Evolutionary conservation across 2,329 filamentous ascomycete genomes (phyloP), one percentile per base, ranked within the genome.

Genomic region (Apiospora malaysiana): DNA sequence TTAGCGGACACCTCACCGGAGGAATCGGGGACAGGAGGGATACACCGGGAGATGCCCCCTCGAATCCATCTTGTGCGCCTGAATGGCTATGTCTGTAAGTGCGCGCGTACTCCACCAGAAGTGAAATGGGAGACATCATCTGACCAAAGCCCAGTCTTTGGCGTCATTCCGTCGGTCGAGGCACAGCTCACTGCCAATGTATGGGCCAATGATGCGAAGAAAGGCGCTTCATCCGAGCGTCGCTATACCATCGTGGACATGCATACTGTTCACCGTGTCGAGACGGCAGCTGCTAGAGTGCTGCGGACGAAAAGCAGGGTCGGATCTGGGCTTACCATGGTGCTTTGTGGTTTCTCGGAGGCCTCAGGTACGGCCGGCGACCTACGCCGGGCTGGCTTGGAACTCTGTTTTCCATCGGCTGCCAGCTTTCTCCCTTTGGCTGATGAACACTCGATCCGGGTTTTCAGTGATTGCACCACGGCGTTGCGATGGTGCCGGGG

Each of bases 41-140:
- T 27, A 23, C 23, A 25, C 10, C 23, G 23, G 49, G 27, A 59
- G 7, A 3, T 9, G n/a, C 49, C n/a, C 18, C 18, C 49, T 4
- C 18, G 23, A 27, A 59, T 59, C 16, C 49, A 32, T 5, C n/a
- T 12, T 27, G 49, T 59, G n/a, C n/a, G 18, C n/a, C n/a, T 59
- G n/a, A 27, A 59, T 27, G 49, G 49, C n/a, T 59, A 59, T 18
- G 49, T 59, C n/a, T 59, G 49, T 59, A 27, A 25, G 49, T 59
- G 4, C n/a, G 27, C 49, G n/a, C n/a, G 40, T 42, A 16, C 49
- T 23, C 14, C n/a, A 16, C 49, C n/a, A 5, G 23, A 16, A 23
- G 49, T 12, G 49, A 23, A 56, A 10, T 56, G 49, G 18, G 8
- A 42, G 40, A 10, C 40, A 42, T 42, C 2, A 56, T 27, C 49